Conservation (phyloP, 2,329 filamentous ascomycete species). For the Cercospora citrullina region DNA sequence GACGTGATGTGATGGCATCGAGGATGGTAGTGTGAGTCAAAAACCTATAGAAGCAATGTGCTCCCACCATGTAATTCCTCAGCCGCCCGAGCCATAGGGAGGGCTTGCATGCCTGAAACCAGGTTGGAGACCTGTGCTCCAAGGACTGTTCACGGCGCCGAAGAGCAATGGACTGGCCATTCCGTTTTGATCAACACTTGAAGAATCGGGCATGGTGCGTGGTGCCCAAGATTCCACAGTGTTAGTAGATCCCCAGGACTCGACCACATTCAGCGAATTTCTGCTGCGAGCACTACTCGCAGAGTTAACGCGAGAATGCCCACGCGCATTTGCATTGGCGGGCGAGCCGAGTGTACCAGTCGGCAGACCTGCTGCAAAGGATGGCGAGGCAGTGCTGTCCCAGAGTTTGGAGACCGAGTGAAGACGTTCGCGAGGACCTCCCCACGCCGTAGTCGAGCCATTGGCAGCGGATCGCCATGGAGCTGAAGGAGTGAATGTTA, state of each 20-base stretch:
- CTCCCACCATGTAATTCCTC: not conserved
- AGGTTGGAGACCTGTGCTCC: constrained; percentile 33
- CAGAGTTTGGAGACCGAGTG: constrained; percentile 37
- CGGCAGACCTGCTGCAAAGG: constrained; percentile 39
- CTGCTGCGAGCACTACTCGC: constrained; percentile 44
- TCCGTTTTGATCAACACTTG: constrained; percentile 33
- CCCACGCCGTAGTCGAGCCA: constrained; percentile 5
- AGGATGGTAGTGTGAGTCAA: not conserved
- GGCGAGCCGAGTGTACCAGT: constrained; percentile 34
- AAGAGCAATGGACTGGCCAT: constrained; percentile 47
- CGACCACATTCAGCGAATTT: constrained; percentile 31
- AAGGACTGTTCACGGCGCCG: constrained; percentile 42
- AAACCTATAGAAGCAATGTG: not conserved
- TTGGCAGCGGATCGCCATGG: constrained; percentile 9
- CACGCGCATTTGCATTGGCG: constrained; percentile 20
- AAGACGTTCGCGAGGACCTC: constrained; percentile 27
- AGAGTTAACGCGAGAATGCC: constrained; percentile 49
- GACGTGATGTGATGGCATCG: not conserved
- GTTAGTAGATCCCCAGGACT: constrained; percentile 32
- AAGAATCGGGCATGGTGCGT: constrained; percentile 23
- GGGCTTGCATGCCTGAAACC: constrained; percentile 24
- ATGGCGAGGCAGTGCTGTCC: constrained; percentile 30
- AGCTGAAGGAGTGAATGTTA: constrained; percentile 18
- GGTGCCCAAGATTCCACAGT: constrained; percentile 21
- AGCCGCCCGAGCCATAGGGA: constrained; percentile 29